Base-by-base conservation (phyloP, 2,329 filamentous ascomycete genomes). In the Pseudogymnoascus sp. region DNA sequence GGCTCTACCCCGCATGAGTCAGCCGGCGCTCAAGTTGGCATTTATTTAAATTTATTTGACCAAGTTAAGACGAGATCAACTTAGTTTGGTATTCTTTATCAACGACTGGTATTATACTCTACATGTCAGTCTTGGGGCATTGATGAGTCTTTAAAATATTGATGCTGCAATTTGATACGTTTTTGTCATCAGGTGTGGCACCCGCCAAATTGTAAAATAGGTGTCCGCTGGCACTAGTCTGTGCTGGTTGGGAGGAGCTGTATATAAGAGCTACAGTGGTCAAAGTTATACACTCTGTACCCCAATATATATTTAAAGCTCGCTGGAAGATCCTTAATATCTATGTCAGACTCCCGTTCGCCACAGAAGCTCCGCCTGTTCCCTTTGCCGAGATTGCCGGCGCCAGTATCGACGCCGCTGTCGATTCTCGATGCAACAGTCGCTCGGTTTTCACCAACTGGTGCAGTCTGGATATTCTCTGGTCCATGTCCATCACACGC, bases 381-480 rank as follows among this genome's bases (percentile, higher is more conserved):
- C 6, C 45, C 45, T 28, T 52, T 7, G n/a, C 8, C 23, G 45
- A 30, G 45, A 18, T 26, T 18, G n/a, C 30, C n/a, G 7, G 10
- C n/a, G n/a, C 23, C 45, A 12, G 26, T 52, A 30, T 52, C 64
- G 4, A 58, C 64, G 41, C 64, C 67, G 2, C 65, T 77, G 0
- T 77, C 75, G 3, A 74, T 77, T 23, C 65, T 75, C 12, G 77
- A 79, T 66, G 74, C 74, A 2, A 74, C 73, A 0, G 72, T 74
- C 8, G 72, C 73, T 2, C 67, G 73, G 3, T 79, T 77, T 61
- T 59, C 71, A 1, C 63, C 71, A 3, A 74, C 74, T 6, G 73
- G 70, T 18, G 75, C 74, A 3, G 71, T 77, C 15, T 79, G 76
- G 76, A 71, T 77, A 6, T 78, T 70, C 21, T 52, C 61, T 12